Conservation (phyloP, 1,139 yeast genomes). For the Lodderomyces margitis region DNA sequence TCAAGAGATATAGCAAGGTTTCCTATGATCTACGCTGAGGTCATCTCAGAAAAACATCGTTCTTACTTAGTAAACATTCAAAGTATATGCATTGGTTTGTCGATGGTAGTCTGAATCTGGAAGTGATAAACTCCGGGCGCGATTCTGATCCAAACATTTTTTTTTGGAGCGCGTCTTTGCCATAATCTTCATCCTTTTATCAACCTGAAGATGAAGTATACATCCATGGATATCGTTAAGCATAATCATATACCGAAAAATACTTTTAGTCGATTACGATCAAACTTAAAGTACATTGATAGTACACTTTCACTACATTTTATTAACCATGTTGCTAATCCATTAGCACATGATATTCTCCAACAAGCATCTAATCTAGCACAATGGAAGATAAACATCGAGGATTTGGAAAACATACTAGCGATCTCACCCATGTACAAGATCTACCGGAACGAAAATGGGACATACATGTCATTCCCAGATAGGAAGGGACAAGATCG, state of each 20-base stretch:
- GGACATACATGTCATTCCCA: neutral
- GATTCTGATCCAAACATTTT: too few species aligned
- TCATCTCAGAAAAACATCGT: too few species aligned
- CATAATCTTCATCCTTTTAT: too few species aligned
- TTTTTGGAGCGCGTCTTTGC: too few species aligned
- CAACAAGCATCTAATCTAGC: constrained; percentile 22
- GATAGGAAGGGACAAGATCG: constrained; percentile 18
- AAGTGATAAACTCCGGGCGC: neutral
- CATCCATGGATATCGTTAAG: constrained; percentile 7
- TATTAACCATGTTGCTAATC: constrained; percentile 26
- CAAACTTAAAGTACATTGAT: constrained; percentile 24
- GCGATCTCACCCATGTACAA: constrained; percentile 18
- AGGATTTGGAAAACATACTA: constrained; percentile 19
- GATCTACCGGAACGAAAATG: constrained; percentile 14
- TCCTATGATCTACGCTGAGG: too few species aligned
- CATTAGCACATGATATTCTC: constrained; percentile 20
- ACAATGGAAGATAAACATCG: constrained; percentile 16
- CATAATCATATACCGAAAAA: constrained; percentile 14
- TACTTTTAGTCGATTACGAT: constrained; percentile 8
- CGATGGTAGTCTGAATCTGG: neutral
- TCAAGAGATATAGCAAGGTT: too few species aligned
- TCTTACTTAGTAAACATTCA: too few species aligned
- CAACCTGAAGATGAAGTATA: neutral
- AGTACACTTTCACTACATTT: constrained; percentile 25
- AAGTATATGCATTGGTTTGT: too few species aligned